Conservation (phyloP, 2,329 filamentous ascomycete genomes). For the Ploettnerulaceae sp. region DNA sequence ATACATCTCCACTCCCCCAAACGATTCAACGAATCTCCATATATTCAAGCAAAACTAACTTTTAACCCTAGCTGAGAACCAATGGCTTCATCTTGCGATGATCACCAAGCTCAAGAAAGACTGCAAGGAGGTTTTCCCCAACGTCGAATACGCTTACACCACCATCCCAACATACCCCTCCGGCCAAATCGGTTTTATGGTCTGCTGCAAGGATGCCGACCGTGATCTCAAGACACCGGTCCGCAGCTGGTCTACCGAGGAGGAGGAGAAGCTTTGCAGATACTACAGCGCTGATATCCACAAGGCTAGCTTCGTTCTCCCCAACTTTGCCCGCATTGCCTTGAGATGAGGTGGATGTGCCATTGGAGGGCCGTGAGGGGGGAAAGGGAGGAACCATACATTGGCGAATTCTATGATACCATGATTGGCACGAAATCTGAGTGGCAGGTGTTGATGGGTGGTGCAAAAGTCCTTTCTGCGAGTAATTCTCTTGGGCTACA, state of each 20-base stretch:
- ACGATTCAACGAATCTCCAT: background rate
- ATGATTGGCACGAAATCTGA: conserved; percentile 3
- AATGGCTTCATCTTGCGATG: conserved; percentile 94
- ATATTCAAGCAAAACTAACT: conserved; percentile 12
- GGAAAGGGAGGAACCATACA: background rate
- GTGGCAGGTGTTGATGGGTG: background rate
- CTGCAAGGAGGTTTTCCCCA: conserved; percentile 95
- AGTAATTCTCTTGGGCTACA: conserved; percentile 2
- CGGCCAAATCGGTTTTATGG: conserved; percentile 99
- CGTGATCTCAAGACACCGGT: conserved; percentile 82
- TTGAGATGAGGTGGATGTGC: conserved; percentile 43
- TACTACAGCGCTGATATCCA: conserved; percentile 99
- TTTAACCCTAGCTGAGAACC: conserved; percentile 75
- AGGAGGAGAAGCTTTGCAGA: conserved; percentile 87
- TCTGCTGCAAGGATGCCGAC: conserved; percentile 90
- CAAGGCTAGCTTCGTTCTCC: conserved; percentile 87
- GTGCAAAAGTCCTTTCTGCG: conserved; percentile 5
- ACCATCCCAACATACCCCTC: conserved; percentile 99
- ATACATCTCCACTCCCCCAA: background rate
- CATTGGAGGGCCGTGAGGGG: background rate
- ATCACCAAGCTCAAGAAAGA: conserved; percentile 95
- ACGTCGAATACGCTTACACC: conserved; percentile 97
- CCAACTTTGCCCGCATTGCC: conserved; percentile 84
- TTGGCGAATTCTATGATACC: conserved; percentile 16
- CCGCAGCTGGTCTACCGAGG: conserved; percentile 74